Conservation (phyloP, 2,329 filamentous ascomycete genomes). For the Colletotrichum lentis region DNA sequence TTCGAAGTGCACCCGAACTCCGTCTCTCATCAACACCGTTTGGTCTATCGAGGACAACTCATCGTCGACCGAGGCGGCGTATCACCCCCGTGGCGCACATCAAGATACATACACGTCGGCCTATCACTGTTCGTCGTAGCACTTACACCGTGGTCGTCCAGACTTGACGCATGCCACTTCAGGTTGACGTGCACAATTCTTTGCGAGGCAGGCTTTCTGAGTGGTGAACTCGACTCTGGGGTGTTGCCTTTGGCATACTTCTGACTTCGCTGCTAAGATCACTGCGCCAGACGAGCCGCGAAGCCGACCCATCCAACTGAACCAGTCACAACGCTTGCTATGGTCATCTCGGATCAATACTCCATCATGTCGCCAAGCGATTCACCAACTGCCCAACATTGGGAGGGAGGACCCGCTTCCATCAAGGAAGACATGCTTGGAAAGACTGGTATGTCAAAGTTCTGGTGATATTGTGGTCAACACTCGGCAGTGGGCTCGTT, state of each 20-base stretch:
- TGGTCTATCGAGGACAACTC: too few species aligned
- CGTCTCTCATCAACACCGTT: background rate
- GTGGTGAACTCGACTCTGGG: background rate
- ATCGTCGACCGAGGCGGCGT: background rate
- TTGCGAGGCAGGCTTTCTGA: background rate
- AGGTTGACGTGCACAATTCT: background rate
- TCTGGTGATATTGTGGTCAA: background rate
- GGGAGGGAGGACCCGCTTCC: conserved; percentile 24
- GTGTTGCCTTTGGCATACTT: background rate
- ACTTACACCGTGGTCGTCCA: background rate
- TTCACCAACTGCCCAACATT: conserved; percentile 26
- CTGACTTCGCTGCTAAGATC: background rate
- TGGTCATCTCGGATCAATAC: background rate
- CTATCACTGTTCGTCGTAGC: background rate
- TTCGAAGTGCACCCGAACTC: too few species aligned
- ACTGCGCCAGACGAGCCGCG: background rate
- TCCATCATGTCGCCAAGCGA: conserved; percentile 27
- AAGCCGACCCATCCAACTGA: background rate
- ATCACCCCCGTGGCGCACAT: background rate
- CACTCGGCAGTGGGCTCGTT: too few species aligned
- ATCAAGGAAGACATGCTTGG: conserved; percentile 28
- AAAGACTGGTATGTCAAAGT: conserved; percentile 26
- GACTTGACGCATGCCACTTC: background rate
- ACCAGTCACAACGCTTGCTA: background rate
- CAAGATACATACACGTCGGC: background rate